Percentiles rank a stretch among this genome's conserved stretches.
Conservation (phyloP, 139 green algal species). For the Zygnema cylindricum region DNA sequence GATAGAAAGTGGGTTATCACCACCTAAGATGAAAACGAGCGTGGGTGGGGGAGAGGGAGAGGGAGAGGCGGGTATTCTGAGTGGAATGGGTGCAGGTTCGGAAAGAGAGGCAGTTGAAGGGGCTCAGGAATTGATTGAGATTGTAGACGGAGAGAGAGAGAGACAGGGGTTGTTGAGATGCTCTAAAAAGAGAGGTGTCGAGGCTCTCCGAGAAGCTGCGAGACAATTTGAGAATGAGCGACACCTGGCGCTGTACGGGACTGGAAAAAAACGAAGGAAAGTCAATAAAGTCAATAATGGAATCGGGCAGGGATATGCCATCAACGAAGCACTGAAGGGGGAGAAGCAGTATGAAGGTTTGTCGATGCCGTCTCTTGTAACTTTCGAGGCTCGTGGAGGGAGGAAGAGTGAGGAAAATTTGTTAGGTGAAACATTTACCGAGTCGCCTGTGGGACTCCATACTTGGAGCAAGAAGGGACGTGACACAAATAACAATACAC, state of each 20-base stretch:
- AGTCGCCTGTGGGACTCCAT: no score
- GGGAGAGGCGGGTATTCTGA: neutral
- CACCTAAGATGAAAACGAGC: neutral
- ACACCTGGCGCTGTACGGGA: neutral
- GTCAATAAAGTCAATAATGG: neutral
- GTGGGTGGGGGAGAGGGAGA: neutral
- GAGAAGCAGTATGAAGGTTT: neutral
- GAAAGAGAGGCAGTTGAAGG: neutral
- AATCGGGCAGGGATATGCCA: neutral
- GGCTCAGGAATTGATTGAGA: no score
- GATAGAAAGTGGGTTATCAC: neutral
- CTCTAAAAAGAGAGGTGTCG: neutral
- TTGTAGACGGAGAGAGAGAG: no score
- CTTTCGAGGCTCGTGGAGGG: no score
- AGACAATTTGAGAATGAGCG: conserved; percentile 28
- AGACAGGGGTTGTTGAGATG: neutral
- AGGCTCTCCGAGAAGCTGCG: neutral
- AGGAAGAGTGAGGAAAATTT: no score
- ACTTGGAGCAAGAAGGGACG: no score
- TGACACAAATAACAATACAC: no score
- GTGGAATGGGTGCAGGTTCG: neutral
- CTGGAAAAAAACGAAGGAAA: neutral
- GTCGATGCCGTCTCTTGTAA: no score
- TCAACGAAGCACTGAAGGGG: neutral
- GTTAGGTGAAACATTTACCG: no score